These are phyloP conservation scores for Aspergillus cejpii DNA, from an alignment of 2,329 filamentous ascomycete genomes.

Conservation along the genomic window DNA sequence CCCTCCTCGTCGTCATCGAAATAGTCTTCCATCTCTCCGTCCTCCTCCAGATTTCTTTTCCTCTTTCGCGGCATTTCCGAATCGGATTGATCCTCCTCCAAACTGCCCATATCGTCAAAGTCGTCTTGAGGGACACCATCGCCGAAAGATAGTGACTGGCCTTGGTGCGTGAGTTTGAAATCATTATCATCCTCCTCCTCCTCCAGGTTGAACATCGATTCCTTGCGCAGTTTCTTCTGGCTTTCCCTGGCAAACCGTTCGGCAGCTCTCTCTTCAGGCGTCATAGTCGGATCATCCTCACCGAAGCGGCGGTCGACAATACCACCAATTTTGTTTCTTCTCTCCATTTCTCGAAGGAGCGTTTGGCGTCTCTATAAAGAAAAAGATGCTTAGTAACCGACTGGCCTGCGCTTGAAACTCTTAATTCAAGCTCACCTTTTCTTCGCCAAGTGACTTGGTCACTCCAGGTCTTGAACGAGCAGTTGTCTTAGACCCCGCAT, in stretches of 20 bases:
- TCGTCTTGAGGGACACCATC: constrained; percentile 56
- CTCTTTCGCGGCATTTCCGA: constrained; percentile 47
- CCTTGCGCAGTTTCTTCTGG: constrained; percentile 68
- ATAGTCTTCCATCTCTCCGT: constrained; percentile 40
- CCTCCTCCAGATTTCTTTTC: constrained; percentile 42
- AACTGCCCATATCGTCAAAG: constrained; percentile 63
- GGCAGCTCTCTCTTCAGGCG: constrained; percentile 83
- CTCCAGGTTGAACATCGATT: constrained; percentile 82
- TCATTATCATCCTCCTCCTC: constrained; percentile 68
- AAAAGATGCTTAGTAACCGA: constrained; percentile 11
- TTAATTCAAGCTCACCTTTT: constrained; percentile 54
- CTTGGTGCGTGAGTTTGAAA: constrained; percentile 72
- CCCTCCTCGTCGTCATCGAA: constrained; percentile 44
- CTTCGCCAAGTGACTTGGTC: constrained; percentile 78
- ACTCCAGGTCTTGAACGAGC: constrained; percentile 69
- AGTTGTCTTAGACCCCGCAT: constrained; percentile 43
- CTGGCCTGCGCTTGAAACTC: not conserved
- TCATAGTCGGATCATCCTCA: constrained; percentile 91
- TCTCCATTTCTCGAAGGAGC: constrained; percentile 81
- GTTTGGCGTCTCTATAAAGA: constrained; percentile 63
- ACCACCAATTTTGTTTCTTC: constrained; percentile 82
- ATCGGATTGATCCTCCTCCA: constrained; percentile 54
- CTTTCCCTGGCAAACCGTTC: constrained; percentile 88
- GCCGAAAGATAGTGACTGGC: constrained; percentile 63
- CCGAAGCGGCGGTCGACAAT: constrained; percentile 91